These are phyloP conservation scores for Escallonia rubra DNA, from an alignment of 129 eudicot species.

Conservation along the genomic window DNA sequence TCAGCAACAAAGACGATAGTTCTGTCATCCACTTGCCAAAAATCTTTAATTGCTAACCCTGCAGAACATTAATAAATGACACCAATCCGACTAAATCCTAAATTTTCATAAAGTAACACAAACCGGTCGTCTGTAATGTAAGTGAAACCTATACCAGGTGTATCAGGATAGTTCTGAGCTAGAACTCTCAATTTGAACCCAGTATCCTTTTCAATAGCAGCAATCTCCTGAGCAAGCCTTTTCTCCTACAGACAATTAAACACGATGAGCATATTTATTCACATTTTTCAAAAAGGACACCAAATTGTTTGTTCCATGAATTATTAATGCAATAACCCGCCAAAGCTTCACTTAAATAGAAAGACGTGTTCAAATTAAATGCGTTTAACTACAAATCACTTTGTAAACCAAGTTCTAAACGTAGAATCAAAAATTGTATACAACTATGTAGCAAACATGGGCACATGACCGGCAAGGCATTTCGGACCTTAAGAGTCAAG, in stretches of 20 bases:
- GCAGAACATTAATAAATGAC: conserved; percentile 3
- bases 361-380: too few species aligned
- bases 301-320: too few species aligned
- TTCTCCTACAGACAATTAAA: conserved; percentile 47
- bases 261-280: not conserved
- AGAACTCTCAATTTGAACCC: conserved; percentile 89
- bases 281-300: too few species aligned
- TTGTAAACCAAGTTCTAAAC: too few species aligned
- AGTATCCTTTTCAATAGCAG: conserved; percentile 76
- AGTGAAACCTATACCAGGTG: conserved; percentile 55
- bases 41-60: conserved; percentile 93
- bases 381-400: too few species aligned
- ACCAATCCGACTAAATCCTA: conserved; percentile 3
- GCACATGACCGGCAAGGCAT: too few species aligned
- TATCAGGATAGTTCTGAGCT: conserved; percentile 97
- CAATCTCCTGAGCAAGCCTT: conserved; percentile 69
- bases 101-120: not conserved
- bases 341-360: too few species aligned
- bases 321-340: too few species aligned
- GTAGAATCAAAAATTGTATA: too few species aligned
- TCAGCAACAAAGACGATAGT: conserved; percentile 96
- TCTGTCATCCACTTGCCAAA: conserved; percentile 93
- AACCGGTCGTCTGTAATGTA: not conserved
- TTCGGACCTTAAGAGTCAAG: too few species aligned
- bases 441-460: too few species aligned